Base-by-base conservation (phyloP, 202 grass and related monocot species). In the Tripidium arundinaceum region DNA sequence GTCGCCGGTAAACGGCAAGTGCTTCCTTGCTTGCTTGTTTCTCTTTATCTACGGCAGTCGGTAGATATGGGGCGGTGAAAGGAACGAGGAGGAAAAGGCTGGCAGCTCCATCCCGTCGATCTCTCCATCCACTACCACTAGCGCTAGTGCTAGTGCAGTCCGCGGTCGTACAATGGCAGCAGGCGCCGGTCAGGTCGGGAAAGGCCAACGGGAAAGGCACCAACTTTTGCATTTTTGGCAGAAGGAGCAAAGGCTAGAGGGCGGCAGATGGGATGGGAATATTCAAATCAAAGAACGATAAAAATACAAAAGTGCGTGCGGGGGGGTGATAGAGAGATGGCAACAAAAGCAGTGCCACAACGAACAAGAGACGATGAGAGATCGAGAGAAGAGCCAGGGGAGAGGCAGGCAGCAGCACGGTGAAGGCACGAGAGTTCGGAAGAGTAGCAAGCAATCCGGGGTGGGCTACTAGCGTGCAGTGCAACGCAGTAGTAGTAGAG, bases 201-300 rank as follows among this genome's bases (percentile, higher is more conserved):
- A 89, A 89, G 83, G 73, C 66, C 78, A 85, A 61, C 83, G 9
- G 39, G 87, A 89, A 89, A 89, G 87, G 73, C 74, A 42, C 66
- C 60, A 66, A 34, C 83, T 85, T 85, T 74, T 78, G 67, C 78
- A 86, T 85, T 89, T 89, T 81, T 68, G 47, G 14, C 64, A 47
- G 70, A 0, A 37, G 65, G 74, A 47, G 38, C 77, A 81, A 72
- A 65, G 77, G 65, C 45, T 77, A 77, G 71, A 81, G 76, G 81
- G 81, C 70, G 68, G 77, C 82, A 58, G 71, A 42, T 66, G 83
- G 66, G 59, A 81, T 37, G 73, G 63, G 78, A 78, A 89, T 89
- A 85, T 85, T n/a, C n/a, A n/a, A n/a, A n/a, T 31, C 29, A 71
- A 75, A 7, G 11, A 8, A 22, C 8, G 65, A 69, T 15, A 19